Base-by-base conservation (phyloP, 768 basidiomycete genomes). In the Boletus huronensis region DNA sequence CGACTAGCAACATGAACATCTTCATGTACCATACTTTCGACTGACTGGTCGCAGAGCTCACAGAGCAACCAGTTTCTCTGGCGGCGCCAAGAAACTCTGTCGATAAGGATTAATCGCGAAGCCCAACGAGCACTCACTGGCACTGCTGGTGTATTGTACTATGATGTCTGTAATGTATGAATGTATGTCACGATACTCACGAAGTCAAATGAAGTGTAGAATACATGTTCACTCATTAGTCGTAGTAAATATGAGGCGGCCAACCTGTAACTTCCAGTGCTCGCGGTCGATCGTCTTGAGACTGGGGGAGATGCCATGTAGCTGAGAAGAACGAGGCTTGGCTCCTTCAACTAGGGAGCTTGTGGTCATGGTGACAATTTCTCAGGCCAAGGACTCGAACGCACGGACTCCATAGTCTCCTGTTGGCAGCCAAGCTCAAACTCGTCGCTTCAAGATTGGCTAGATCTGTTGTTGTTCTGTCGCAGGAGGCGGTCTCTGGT, bases 121-220 rank as follows among this genome's bases (percentile, higher is more conserved):
- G 40, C 16, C 34, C 19, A 52, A 41, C 23, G 55, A 48, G 45
- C 38, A 58, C 55, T 47, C 41, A 48, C 54, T 47, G 29, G 46
- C 41, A 53, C 39, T 29, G 43, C 31, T 36, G 13, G 53, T 54
- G 53, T 44, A 47, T 35, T 65, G 62, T 64, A 41, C 7, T 23
- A 67, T 58, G 55, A 65, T 67, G 55, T 48, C 47, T 52, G 55
- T 57, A 53, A 48, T 23, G 25, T 14, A 46, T 53, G 40, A 53
- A 48, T 23, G 25, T 14, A 46, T 53, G 40, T 46, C 36, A 46
- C 44, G 42, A 52, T 14, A 32, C 40, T 55, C 6, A 50, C 38
- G 10, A 39, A 2, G 56, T 50, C 35, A 32, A 32, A 40, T 39
- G 43, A 52, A 48, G 36, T 65, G 66, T 57, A 57, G 42, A 55